Evolutionary conservation across 1,284 basidiomycete species (phyloP).

Genomic region (Volvariella surrecta): DNA sequence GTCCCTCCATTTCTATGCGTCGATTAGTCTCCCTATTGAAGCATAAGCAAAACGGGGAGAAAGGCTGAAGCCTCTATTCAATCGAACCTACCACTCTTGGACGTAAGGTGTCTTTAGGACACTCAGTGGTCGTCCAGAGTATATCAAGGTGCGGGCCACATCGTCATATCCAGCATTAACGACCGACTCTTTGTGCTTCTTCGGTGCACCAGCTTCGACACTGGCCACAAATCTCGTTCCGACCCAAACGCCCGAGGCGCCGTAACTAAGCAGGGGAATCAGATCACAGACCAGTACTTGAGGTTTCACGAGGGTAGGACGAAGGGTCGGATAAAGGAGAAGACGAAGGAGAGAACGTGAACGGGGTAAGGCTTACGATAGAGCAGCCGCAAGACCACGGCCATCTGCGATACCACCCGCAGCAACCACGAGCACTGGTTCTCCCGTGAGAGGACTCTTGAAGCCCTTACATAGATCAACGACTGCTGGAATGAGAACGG

Average conservation of each 20-base stretch:
- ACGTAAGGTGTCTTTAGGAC: conserved; percentile 77
- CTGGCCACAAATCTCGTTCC: conserved; percentile 88
- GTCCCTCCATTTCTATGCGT: conserved; percentile 46
- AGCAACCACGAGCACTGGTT: conserved; percentile 70
- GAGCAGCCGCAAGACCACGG: conserved; percentile 69
- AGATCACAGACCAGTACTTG: conserved; percentile 2
- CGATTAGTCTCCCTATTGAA: conserved; percentile 56
- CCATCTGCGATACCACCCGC: conserved; percentile 84
- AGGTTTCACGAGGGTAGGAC: conserved; percentile 1
- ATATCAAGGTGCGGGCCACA: conserved; percentile 65
- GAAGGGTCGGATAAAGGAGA: not conserved
- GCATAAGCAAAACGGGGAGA: too few species aligned
- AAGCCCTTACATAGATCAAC: conserved; percentile 66
- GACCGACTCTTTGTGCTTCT: conserved; percentile 70
- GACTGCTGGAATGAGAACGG: conserved; percentile 71
- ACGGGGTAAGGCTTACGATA: conserved; percentile 44
- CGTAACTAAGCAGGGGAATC: conserved; percentile 40
- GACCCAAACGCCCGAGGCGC: conserved; percentile 82
- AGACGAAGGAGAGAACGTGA: not conserved
- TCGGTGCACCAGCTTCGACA: conserved; percentile 74
- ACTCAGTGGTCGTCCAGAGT: conserved; percentile 79
- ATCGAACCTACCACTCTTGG: conserved; percentile 39
- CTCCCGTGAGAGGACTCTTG: conserved; percentile 67
- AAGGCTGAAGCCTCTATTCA: too few species aligned
- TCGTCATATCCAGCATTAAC: conserved; percentile 66